Evolutionary conservation across 176 grass and related monocot genomes (phyloP), one percentile per base, ranked within the genome.

Genomic region (Phragmites australis): DNA sequence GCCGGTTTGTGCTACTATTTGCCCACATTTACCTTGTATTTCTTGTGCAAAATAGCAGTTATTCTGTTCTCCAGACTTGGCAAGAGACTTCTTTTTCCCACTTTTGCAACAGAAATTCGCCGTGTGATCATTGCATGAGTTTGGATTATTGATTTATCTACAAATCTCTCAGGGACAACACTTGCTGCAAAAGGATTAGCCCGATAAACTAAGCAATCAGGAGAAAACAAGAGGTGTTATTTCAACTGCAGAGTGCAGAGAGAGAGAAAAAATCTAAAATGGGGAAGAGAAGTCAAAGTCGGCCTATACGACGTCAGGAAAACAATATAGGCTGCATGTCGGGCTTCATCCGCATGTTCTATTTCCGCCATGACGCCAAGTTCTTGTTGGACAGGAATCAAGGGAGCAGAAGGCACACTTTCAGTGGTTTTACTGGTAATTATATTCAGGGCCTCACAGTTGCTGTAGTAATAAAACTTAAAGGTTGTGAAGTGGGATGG

Each of bases 321-420:
- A 73, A 46, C 65, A 94, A 68, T 39, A 37, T 72, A 13, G 90
- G 94, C 21, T 97, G 94, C 73, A 86, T 94, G 68, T 80, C 90
- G 85, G 84, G 96, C 44, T 76, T 99, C 68, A 89, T 99, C 79
- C 79, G 76, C 67, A 86, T 99, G 72, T 86, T 99, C 76, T 82
- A 93, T 74, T 93, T 89, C 82, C 74, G 67, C 29, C 48, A 59
- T 8, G 85, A 93, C 30, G 71, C 90, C 23, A 99, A 86, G 86
- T 76, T 95, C 54, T 87, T 95, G 51, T 45, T 92, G 68, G 82
- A 93, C 75, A 76, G 67, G 41, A 94, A 87, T 65, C 83, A 91
- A 70, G 88, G 88, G 46, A 89, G 79, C 59, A 86, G 9, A 72
- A 80, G 83, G 48, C 85, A 79, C 30, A 56, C 30, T 48, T 85